A percentile compares a stretch with the other conserved stretches of the same genome.
These are phyloP conservation scores for Chaetomiaceae sp. DNA, from an alignment of 2,329 filamentous ascomycete genomes.

Conservation along the genomic window DNA sequence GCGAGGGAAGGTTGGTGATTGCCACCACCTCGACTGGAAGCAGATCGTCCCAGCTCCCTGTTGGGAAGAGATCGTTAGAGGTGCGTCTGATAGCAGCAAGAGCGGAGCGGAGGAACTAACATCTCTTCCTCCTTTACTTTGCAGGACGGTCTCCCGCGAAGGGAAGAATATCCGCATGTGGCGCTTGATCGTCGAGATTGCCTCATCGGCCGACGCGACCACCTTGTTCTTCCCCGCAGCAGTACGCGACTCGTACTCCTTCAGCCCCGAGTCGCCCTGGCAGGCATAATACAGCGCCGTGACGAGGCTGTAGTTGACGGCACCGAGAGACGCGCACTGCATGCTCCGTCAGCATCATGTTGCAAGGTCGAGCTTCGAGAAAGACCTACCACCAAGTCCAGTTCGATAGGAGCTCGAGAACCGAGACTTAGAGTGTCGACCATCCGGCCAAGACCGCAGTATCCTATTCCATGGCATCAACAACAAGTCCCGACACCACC, in stretches of 20 bases:
- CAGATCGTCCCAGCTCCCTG: conserved; percentile 79
- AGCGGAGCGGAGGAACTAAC: conserved; percentile 37
- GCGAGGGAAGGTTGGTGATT: conserved; percentile 64
- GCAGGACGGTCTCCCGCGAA: conserved; percentile 61
- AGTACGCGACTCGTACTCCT: conserved; percentile 41
- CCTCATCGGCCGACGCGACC: conserved; percentile 26
- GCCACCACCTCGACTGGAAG: conserved; percentile 69
- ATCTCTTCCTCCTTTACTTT: conserved; percentile 58
- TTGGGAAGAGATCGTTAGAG: conserved; percentile 7
- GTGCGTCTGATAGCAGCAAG: not conserved
- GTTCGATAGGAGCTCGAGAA: conserved; percentile 50
- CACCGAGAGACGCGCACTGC: conserved; percentile 76
- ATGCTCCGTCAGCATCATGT: conserved; percentile 15
- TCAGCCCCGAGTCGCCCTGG: conserved; percentile 46
- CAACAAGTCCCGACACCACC: not conserved
- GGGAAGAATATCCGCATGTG: conserved; percentile 77
- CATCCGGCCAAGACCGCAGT: conserved; percentile 66
- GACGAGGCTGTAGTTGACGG: conserved; percentile 65
- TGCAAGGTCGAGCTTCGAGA: not conserved
- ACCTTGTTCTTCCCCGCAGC: conserved; percentile 30
- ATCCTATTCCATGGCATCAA: conserved; percentile 47
- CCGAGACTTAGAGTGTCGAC: conserved; percentile 60
- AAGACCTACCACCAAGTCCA: conserved; percentile 66
- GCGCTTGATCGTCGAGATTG: conserved; percentile 34
- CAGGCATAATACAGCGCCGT: conserved; percentile 50